These are phyloP conservation scores for Pythium diclinum DNA, from an alignment of 352 stramenopile genomes.

Conservation along the genomic window DNA sequence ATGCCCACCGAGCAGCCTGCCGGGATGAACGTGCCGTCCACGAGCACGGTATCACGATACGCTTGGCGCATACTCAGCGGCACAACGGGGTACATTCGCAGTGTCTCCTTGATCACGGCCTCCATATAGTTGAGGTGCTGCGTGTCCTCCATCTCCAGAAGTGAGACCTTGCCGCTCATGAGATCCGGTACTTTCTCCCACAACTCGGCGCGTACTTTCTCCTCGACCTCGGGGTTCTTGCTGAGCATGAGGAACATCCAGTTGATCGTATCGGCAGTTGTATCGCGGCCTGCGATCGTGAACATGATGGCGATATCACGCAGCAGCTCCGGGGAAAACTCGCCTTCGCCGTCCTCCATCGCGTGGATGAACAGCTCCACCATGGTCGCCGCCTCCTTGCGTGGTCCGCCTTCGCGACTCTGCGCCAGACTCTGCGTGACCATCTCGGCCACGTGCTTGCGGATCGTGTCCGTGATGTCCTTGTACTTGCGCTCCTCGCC, in stretches of 20 bases:
- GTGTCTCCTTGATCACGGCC: slow-evolving; percentile 35
- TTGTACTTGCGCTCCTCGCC: slow-evolving; percentile 15
- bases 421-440: slow-evolving; percentile 14
- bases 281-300: slow-evolving; percentile 49
- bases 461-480: slow-evolving; percentile 9
- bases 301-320: slow-evolving; percentile 50
- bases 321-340: slow-evolving; percentile 28
- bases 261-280: slow-evolving; percentile 40
- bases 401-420: background rate
- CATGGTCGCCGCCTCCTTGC: slow-evolving; percentile 15
- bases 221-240: slow-evolving; percentile 34
- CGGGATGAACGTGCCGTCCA: slow-evolving; percentile 34
- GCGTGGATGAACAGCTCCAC: slow-evolving; percentile 26
- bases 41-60: slow-evolving; percentile 29
- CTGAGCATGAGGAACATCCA: slow-evolving; percentile 48
- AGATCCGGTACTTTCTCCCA: slow-evolving; percentile 25
- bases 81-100: slow-evolving; percentile 37
- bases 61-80: slow-evolving; percentile 29
- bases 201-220: slow-evolving; percentile 31
- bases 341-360: slow-evolving; percentile 17
- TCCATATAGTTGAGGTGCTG: slow-evolving; percentile 20
- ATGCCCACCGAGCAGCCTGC: slow-evolving; percentile 30
- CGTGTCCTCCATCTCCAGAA: slow-evolving; percentile 16
- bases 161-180: slow-evolving; percentile 4
- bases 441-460: slow-evolving; percentile 17